Percentiles rank a stretch among this genome's conserved stretches.
Evolutionary conservation across 2,329 filamentous ascomycete genomes (phyloP).

Genomic region (Setomelanomma holmii): DNA sequence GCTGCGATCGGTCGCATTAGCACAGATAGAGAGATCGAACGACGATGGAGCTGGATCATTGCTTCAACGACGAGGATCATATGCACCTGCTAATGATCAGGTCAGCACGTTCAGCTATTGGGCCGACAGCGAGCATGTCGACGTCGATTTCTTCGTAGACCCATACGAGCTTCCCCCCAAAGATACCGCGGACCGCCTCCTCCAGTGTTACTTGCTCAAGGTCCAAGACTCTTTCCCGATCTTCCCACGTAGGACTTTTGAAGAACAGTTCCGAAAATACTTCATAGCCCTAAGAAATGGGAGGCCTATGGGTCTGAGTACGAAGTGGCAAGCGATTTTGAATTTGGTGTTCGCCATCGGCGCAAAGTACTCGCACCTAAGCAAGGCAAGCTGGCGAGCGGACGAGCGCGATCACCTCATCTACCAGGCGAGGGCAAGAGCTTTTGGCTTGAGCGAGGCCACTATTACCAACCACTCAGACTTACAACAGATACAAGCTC

Average conservation of each 20-base stretch:
- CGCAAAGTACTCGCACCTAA: conserved; percentile 47
- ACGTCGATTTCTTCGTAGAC: conserved; percentile 36
- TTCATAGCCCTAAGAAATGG: conserved; percentile 29
- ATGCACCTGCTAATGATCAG: conserved; percentile 26
- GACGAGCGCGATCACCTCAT: conserved; percentile 44
- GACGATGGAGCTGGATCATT: conserved; percentile 9
- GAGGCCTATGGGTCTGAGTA: conserved; percentile 23
- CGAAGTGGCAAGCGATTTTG: conserved; percentile 49
- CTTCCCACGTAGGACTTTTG: conserved; percentile 41
- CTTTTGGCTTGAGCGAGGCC: conserved; percentile 39
- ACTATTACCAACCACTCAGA: conserved; percentile 44
- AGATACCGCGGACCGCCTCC: conserved; percentile 39
- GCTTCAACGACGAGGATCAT: conserved; percentile 11
- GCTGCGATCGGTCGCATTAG: conserved; percentile 33
- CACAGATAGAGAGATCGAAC: conserved; percentile 26
- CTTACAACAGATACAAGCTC: conserved; percentile 49
- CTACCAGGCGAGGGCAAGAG: conserved; percentile 49
- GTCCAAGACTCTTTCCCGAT: conserved; percentile 51
- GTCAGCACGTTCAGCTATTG: conserved; percentile 45
- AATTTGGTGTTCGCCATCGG: conserved; percentile 55
- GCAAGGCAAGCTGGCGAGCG: conserved; percentile 31
- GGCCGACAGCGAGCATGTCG: conserved; percentile 35
- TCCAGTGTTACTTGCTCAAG: conserved; percentile 48
- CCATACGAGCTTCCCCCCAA: conserved; percentile 41
- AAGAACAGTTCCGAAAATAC: conserved; percentile 44